These are phyloP conservation scores for Physocladia obscura DNA, from an alignment of 192 early-diverging fungal genomes.

Conservation along the genomic window DNA sequence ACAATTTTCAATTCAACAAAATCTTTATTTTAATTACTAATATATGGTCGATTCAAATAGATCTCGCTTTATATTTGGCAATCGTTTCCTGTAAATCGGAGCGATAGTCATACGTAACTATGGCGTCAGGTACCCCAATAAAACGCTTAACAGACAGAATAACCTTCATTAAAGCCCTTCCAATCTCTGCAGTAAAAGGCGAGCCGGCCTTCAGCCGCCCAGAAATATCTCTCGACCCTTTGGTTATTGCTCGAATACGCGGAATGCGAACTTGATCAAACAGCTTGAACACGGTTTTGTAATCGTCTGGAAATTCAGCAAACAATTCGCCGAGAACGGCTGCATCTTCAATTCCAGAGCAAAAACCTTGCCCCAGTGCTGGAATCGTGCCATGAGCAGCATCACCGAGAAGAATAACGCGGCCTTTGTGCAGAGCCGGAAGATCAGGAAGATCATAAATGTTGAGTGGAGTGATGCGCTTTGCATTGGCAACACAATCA, in stretches of 20 bases:
- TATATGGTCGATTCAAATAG: no score
- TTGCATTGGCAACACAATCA: not conserved
- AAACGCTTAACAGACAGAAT: not conserved
- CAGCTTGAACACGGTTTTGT: slow-evolving; percentile 24
- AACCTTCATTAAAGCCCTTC: not conserved
- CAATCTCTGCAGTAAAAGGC: not conserved
- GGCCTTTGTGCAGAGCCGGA: not conserved
- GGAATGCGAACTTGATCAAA: slow-evolving; percentile 14
- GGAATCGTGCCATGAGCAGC: slow-evolving; percentile 29
- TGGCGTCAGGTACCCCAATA: not conserved
- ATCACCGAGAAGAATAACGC: slow-evolving; percentile 18
- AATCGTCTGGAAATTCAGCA: not conserved
- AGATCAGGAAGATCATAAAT: slow-evolving; percentile 12
- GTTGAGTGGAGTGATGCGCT: slow-evolving; percentile 3
- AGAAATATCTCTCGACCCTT: not conserved
- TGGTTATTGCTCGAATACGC: not conserved
- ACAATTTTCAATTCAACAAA: no score
- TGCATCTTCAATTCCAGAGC: slow-evolving; percentile 26
- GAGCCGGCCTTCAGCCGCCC: not conserved
- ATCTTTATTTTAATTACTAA: no score
- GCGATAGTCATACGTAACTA: not conserved
- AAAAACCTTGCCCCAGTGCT: slow-evolving; percentile 28
- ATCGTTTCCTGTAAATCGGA: not conserved
- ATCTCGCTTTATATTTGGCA: no score
- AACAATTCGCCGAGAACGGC: slow-evolving; percentile 27